Evolutionary conservation across 345 rosid species (phyloP).

Genomic region (Euphorbia peplus): DNA sequence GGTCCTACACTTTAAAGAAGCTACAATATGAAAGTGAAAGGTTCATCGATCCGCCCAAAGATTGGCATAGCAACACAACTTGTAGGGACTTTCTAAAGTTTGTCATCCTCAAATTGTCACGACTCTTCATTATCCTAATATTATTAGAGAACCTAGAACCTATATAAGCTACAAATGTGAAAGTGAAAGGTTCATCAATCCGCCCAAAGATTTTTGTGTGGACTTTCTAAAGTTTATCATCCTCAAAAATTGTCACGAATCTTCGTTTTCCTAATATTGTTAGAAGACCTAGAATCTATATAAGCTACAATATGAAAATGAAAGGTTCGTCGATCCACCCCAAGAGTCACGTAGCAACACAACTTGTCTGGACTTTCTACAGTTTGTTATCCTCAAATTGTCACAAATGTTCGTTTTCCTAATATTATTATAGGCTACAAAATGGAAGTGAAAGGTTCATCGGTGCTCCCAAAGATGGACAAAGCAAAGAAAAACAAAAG

Average conservation of each 20-base stretch:
- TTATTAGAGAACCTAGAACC: not conserved
- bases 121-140: not conserved
- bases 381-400: not conserved
- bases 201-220: no score
- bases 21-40: not conserved
- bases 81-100: not conserved
- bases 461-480: no score
- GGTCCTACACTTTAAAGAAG: not conserved
- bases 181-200: no score
- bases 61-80: no score
- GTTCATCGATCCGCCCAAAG: no score
- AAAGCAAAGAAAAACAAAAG: no score
- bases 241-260: not conserved
- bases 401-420: not conserved
- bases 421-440: not conserved
- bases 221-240: not conserved
- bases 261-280: not conserved
- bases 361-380: not conserved
- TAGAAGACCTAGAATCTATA: not conserved
- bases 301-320: not conserved
- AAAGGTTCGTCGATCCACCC: no score
- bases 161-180: not conserved
- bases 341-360: no score
- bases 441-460: no score
- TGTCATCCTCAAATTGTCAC: not conserved